A percentile compares a stretch with the other conserved stretches of the same genome.
phyloP scores from a whole-genome alignment of 352 stramenopile genomes.

The Saprolegnia parasitica region DNA sequence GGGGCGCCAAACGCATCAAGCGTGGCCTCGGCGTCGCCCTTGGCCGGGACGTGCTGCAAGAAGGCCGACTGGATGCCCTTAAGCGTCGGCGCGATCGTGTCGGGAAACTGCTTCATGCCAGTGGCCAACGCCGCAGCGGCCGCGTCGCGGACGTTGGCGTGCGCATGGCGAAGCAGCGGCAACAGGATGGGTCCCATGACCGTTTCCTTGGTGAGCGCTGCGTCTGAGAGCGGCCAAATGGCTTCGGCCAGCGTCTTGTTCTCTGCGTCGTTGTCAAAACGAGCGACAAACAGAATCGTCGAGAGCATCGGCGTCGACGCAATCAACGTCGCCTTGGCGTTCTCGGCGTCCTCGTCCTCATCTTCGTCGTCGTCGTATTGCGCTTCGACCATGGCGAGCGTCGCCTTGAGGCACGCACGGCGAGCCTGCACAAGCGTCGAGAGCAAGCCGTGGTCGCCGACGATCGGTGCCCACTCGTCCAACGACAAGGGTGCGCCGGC shows the following conservation, averaged over 20 bases:
- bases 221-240: conserved; percentile 57
- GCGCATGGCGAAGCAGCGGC: conserved; percentile 65
- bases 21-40: conserved; percentile 37
- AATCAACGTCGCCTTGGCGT: conserved; percentile 35
- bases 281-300: conserved; percentile 55
- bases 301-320: conserved; percentile 39
- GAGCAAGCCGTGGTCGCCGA: conserved; percentile 65
- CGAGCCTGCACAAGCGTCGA: conserved; percentile 54
- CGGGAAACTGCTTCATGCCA: conserved; percentile 73
- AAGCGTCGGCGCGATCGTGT: conserved; percentile 60
- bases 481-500: conserved; percentile 49
- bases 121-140: conserved; percentile 71
- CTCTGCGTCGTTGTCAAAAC: conserved; percentile 57
- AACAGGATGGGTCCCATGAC: conserved; percentile 41
- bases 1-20: conserved; percentile 74
- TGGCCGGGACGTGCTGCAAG: background rate
- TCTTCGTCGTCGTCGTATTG: conserved; percentile 39
- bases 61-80: conserved; percentile 71
- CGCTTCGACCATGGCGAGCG: conserved; percentile 46
- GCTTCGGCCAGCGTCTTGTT: conserved; percentile 55
- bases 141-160: conserved; percentile 70
- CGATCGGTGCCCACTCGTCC: conserved; percentile 59
- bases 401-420: conserved; percentile 50
- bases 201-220: conserved; percentile 39
- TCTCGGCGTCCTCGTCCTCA: conserved; percentile 37